Conservation (phyloP, 108 stramenopile genomes). For the Nannochloropsis gaditana region DNA sequence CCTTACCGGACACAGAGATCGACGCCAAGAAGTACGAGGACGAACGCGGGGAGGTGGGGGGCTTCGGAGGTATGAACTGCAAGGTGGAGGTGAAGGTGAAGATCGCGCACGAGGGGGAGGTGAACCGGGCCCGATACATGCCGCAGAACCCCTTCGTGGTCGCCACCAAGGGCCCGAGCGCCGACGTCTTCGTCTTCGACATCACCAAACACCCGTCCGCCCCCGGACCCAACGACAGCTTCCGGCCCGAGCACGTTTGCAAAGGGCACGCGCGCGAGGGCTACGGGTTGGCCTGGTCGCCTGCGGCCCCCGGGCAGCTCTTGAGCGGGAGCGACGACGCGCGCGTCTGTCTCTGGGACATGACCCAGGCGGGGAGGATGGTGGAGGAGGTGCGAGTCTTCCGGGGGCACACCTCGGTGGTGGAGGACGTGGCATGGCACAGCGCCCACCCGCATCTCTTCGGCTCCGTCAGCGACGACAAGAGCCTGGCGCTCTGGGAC, state of each 20-base stretch:
- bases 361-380: not conserved
- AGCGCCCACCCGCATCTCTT: conserved; percentile 70
- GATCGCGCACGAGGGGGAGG: conserved; percentile 89
- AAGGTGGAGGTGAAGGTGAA: conserved; percentile 85
- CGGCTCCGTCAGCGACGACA: conserved; percentile 86
- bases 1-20: conserved; percentile 65
- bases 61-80: conserved; percentile 48
- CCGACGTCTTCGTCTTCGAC: conserved; percentile 87
- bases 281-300: conserved; percentile 88
- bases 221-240: conserved; percentile 53
- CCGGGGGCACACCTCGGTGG: conserved; percentile 71
- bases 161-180: conserved; percentile 77
- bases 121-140: conserved; percentile 86
- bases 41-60: conserved; percentile 53
- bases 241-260: conserved; percentile 56
- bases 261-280: conserved; percentile 68
- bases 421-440: conserved; percentile 97
- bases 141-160: conserved; percentile 93
- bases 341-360: conserved; percentile 76
- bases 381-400: not conserved
- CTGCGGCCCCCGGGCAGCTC: conserved; percentile 58
- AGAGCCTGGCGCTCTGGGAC: conserved; percentile 77
- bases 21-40: conserved; percentile 77
- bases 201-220: conserved; percentile 77
- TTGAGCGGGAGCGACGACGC: conserved; percentile 74